Evolutionary conservation across 1,139 yeast genomes (phyloP).

Genomic region (Waltiozyma sp.): DNA sequence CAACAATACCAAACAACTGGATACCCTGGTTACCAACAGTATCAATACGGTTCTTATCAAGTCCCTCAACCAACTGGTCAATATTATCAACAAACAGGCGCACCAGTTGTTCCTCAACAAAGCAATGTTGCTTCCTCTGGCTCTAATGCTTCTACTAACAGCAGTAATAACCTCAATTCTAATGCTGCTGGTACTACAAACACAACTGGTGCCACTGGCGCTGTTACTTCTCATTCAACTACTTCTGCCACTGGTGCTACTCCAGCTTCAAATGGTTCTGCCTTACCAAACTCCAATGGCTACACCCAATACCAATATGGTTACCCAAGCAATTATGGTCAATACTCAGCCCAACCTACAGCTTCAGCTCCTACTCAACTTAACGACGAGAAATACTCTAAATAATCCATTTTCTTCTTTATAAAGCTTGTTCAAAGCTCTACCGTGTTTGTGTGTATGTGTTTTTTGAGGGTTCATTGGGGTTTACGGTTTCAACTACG

Average conservation of each 20-base stretch:
- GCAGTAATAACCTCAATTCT: conserved; percentile 3
- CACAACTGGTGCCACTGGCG: conserved; percentile 3
- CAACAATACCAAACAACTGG: conserved; percentile 7
- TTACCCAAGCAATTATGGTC: background rate
- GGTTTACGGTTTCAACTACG: background rate
- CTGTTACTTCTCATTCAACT: conserved; percentile 2
- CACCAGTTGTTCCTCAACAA: background rate
- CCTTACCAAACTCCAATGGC: conserved; percentile 1
- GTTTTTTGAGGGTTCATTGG: background rate
- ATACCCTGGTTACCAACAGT: conserved; percentile 17
- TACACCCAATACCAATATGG: conserved; percentile 11
- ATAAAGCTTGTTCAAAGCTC: too few relatives aligned
- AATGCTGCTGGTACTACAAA: conserved; percentile 1
- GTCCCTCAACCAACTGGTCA: background rate
- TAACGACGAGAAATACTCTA: background rate
- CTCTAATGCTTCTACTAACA: background rate
- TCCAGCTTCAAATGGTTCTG: conserved; percentile 1
- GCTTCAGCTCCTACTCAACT: background rate
- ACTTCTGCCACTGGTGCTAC: background rate
- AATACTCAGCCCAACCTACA: background rate
- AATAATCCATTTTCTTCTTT: too few relatives aligned
- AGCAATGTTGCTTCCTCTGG: background rate
- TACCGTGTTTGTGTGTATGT: background rate
- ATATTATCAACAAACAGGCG: background rate
- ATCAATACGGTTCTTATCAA: conserved; percentile 10